Evolutionary conservation across 164 flowering plant species (phyloP), one percentile per base, ranked within the genome.

Genomic region (Cinnamomum micranthum): DNA sequence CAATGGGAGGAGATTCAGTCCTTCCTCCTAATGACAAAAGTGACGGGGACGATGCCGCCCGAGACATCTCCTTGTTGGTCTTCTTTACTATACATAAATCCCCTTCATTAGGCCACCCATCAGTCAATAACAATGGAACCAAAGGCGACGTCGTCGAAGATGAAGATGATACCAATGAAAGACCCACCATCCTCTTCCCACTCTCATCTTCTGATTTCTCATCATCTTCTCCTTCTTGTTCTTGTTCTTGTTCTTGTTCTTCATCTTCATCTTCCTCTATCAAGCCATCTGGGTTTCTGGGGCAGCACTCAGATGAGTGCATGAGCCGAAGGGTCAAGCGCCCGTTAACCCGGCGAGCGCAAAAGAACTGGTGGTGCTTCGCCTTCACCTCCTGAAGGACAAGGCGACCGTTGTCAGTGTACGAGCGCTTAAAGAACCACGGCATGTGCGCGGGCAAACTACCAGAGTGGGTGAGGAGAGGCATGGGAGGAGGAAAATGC

Each of bases 401-500:
- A 58, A 87, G 74, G 50, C 81, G 74, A 4, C 90, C 88, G 24
- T 79, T 78, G 20, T n/a, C 51, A 14, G 67, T 70, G 59, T 73
- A 80, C 6, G 80, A 73, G 33, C 81, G 78, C 20, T 74, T 80
- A 50, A 82, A 70, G 15, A 81, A 79, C 86, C 86, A 83, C 2
- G 92, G 90, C 85, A 82, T 79, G 31, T 77, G 85, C 23, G 75
- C 66, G 0, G 71, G 78, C 65, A 80, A 63, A 55, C 83, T 83
- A 50, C 75, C 87, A 1, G 85, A 77, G 55, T 63, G 72, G 2
- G 81, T 82, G 2, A 84, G 69, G 12, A 31, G 63, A 0, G 89
- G 79, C 25, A 88, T 87, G n/a, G 87, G 83, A 14, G 89, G 89
- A 10, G 92, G 92, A n/a, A 63, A 85, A 31, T 85, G 74, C 65